phyloP scores from a whole-genome alignment of 176 grass and related monocot genomes.

The Themeda triandra region DNA sequence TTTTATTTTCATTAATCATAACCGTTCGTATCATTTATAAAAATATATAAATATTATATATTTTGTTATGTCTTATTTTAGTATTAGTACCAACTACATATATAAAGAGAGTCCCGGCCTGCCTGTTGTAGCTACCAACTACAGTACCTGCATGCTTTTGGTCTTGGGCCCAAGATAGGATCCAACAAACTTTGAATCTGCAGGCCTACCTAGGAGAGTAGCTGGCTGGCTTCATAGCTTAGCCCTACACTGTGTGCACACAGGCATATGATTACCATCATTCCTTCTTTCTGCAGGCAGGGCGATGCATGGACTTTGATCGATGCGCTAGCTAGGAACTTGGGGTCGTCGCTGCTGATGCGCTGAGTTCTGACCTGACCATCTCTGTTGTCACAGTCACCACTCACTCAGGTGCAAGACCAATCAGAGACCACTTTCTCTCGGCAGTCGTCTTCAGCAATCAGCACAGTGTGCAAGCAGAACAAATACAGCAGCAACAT shows the following conservation, averaged over 20 bases:
- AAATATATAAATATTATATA: too few species aligned
- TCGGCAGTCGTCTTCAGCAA: background rate
- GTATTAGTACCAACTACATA: too few species aligned
- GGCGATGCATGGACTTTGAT: constrained; percentile 16
- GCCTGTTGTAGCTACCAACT: too few species aligned
- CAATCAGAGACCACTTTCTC: constrained; percentile 19
- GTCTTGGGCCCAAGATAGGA: background rate
- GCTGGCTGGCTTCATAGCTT: background rate
- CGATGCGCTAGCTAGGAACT: background rate
- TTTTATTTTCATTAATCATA: too few species aligned
- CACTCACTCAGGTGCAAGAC: constrained; percentile 4
- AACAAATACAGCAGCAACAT: background rate
- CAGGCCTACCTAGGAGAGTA: constrained; percentile 13
- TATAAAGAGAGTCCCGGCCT: too few species aligned
- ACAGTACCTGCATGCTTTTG: too few species aligned
- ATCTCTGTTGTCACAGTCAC: background rate
- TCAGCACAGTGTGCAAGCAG: background rate
- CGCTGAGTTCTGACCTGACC: too few species aligned
- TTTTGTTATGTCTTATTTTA: too few species aligned
- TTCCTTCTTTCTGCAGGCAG: constrained; percentile 50
- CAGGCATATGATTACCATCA: constrained; percentile 35
- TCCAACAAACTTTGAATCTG: constrained; percentile 23
- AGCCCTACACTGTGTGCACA: background rate
- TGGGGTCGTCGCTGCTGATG: constrained; percentile 2
- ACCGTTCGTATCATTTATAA: too few species aligned